Conservation (phyloP, 257 asterid species). For the Solanum arcanum region DNA sequence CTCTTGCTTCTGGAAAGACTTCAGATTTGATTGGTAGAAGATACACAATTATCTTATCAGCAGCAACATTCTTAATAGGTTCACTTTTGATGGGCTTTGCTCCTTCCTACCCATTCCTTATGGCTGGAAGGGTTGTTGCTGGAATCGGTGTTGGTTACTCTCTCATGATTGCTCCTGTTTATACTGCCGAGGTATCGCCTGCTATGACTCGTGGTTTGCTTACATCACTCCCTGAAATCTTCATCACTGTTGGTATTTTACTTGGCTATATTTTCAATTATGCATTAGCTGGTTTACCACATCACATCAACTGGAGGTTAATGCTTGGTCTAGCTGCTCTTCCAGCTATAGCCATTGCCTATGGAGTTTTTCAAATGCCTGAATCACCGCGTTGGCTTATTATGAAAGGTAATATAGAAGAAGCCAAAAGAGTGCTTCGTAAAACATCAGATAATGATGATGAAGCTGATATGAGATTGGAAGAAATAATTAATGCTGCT, state of each 20-base stretch:
- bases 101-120: slow-evolving; percentile 47
- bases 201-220: slow-evolving; percentile 68
- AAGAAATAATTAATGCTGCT: slow-evolving; percentile 37
- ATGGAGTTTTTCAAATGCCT: slow-evolving; percentile 61
- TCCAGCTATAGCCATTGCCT: slow-evolving; percentile 48
- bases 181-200: slow-evolving; percentile 73
- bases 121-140: slow-evolving; percentile 61
- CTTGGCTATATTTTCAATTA: slow-evolving; percentile 52
- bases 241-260: slow-evolving; percentile 65
- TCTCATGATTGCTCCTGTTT: slow-evolving; percentile 81
- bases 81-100: slow-evolving; percentile 73
- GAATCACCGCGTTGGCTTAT: slow-evolving; percentile 86
- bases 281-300: slow-evolving; percentile 36
- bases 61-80: slow-evolving; percentile 51
- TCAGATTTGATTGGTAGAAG: slow-evolving; percentile 77
- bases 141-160: slow-evolving; percentile 79
- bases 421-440: slow-evolving; percentile 37
- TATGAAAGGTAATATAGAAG: slow-evolving; percentile 48
- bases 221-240: slow-evolving; percentile 73
- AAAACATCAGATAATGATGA: slow-evolving; percentile 46
- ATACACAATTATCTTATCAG: slow-evolving; percentile 70
- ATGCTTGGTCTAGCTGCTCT: slow-evolving; percentile 79
- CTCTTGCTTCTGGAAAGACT: slow-evolving; percentile 72
- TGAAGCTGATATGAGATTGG: slow-evolving; percentile 47
- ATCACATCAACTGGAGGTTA: slow-evolving; percentile 50